phyloP scores from a whole-genome alignment of 2,329 filamentous ascomycete species.

The Paramyrothecium roridum region DNA sequence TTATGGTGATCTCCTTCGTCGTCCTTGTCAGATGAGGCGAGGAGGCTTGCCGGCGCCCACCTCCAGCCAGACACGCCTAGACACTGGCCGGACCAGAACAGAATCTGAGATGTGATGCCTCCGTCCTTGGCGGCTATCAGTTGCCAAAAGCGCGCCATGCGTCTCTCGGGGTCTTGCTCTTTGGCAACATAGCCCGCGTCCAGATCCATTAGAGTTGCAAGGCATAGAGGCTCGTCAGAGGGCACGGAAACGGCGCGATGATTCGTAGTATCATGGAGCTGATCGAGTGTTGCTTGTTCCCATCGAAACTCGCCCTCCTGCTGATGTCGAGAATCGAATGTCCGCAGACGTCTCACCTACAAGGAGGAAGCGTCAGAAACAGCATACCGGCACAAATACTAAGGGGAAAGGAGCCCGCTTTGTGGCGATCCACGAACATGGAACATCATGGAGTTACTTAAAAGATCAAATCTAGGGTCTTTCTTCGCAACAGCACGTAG shows the following conservation, averaged over 20 bases:
- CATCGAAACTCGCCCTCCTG: too few relatives aligned
- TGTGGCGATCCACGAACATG: neutral
- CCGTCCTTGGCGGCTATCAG: neutral
- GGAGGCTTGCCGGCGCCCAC: neutral
- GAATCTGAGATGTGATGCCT: neutral
- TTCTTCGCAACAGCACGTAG: constrained; percentile 7
- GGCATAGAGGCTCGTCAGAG: neutral
- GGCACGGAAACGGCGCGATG: neutral
- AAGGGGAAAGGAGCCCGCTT: neutral
- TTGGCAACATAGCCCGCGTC: neutral
- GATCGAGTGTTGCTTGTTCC: neutral
- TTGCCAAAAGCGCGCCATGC: neutral
- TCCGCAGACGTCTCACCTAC: too few relatives aligned
- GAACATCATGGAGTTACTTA: neutral
- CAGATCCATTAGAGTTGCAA: neutral
- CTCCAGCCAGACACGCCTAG: neutral
- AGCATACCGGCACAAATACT: too few relatives aligned
- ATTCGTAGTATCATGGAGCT: neutral
- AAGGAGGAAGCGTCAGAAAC: too few relatives aligned
- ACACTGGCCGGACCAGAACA: neutral
- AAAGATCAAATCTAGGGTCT: constrained; percentile 3
- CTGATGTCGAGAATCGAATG: neutral
- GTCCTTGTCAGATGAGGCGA: constrained; percentile 4
- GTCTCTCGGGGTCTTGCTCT: neutral
- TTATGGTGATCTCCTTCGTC: too few relatives aligned